Base-by-base conservation (phyloP, 2,329 filamentous ascomycete genomes). In the Nemania serpens region DNA sequence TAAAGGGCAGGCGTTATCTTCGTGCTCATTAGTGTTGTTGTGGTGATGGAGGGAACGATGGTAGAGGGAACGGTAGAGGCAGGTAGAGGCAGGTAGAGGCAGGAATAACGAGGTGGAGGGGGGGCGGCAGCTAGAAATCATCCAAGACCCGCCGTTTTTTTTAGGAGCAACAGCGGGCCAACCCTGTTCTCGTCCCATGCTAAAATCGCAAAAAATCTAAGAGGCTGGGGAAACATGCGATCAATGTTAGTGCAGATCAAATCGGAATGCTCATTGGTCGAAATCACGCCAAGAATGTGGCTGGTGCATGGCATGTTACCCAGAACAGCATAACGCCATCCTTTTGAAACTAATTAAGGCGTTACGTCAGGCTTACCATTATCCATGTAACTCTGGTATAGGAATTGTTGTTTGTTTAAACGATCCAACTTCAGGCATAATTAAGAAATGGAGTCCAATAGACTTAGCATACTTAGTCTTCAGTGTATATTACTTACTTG, bases 141-240 rank as follows among this genome's bases (percentile, higher is more conserved):
- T 36, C 49, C 53, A 59, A 46, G 50, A 50, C 62, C 62, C 39
- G 53, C 57, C 45, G 55, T 55, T 64, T 62, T 64, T 62, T 62
- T 58, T 54, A 59, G 52, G 55, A 62, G 58, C 58, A 63, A 64
- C 61, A 42, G 57, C 64, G 45, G 61, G 61, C 61, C 64, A 66
- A 66, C 64, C 59, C 58, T 64, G 45, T 43, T 58, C 42, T 50
- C 36, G 45, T 50, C 50, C 36, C 46, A 53, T 51, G 51, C 59
- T 58, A 58, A 55, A 55, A 53, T 55, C 36, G 51, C 34, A n/a
- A 39, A 55, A 66, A 66, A 66, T 55, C 51, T 45, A 59, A 64
- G 64, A 64, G 64, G 64, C 59, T 66, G 64, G 64, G 64, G 52
- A 25, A 36, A 54, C 39, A 49, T 50, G 29, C 61, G 37, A 45